Percentiles rank a stretch among this genome's conserved stretches.
Evolutionary conservation across 371 early-diverging fungal species (phyloP).

Genomic region (Cokeromyces recurvatus): DNA sequence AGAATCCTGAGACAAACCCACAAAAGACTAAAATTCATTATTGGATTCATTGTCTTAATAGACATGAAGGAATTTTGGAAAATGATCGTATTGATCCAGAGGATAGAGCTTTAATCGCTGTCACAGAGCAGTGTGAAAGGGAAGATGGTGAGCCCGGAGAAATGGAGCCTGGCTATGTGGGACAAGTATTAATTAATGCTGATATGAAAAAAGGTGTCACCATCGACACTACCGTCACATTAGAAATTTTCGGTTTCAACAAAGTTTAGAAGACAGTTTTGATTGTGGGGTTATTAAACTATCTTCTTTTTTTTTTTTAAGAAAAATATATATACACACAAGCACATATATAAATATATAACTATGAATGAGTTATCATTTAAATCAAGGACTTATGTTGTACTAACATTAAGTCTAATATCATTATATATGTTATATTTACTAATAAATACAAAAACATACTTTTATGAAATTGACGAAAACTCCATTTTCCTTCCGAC

Average conservation of each 20-base stretch:
- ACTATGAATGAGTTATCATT: not conserved
- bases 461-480: no score
- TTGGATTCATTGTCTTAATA: constrained; percentile 38
- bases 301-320: not conserved
- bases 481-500: no score
- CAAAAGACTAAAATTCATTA: constrained; percentile 33
- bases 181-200: constrained; percentile 22
- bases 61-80: constrained; percentile 23
- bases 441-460: no score
- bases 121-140: constrained; percentile 25
- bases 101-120: constrained; percentile 38
- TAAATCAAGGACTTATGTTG: not conserved
- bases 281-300: no score
- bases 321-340: not conserved
- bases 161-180: constrained; percentile 26
- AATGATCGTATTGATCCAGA: constrained; percentile 29
- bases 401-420: constrained; percentile 1
- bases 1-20: not conserved
- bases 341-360: no score
- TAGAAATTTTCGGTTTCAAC: constrained; percentile 33
- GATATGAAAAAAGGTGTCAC: constrained; percentile 8
- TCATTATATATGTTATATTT: constrained; percentile 1
- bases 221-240: constrained; percentile 25
- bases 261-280: constrained; percentile 11
- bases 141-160: constrained; percentile 17